phyloP scores from a whole-genome alignment of 2,329 filamentous ascomycete species.

The Aureobasidium sp. region DNA sequence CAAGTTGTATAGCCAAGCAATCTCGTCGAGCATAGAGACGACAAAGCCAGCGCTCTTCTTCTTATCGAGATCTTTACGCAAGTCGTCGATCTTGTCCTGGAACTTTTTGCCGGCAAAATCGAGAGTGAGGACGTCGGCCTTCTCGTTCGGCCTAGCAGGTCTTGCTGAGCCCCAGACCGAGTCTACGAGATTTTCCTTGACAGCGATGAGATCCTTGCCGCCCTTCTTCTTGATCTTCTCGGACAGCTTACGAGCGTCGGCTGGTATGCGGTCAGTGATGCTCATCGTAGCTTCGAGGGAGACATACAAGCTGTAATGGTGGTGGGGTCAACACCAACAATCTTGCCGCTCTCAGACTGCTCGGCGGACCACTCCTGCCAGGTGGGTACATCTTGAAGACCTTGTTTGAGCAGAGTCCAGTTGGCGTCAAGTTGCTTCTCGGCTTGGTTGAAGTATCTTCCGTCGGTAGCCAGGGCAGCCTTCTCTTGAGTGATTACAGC shows the following conservation, averaged over 20 bases:
- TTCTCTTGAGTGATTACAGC: constrained; percentile 81
- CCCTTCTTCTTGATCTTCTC: constrained; percentile 85
- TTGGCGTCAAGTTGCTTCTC: constrained; percentile 83
- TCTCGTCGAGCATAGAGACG: constrained; percentile 90
- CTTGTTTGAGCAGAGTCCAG: constrained; percentile 88
- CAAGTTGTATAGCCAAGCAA: constrained; percentile 98
- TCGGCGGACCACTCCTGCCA: constrained; percentile 95
- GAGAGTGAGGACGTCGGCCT: constrained; percentile 62
- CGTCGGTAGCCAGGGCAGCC: constrained; percentile 87
- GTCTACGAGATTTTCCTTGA: constrained; percentile 83
- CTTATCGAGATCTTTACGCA: constrained; percentile 87
- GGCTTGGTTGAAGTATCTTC: constrained; percentile 97
- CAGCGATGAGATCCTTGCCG: constrained; percentile 65
- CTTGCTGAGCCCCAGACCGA: constrained; percentile 72
- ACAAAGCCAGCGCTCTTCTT: constrained; percentile 83
- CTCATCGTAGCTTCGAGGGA: constrained; percentile 36
- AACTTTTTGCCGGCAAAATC: constrained; percentile 78
- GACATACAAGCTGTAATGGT: constrained; percentile 60
- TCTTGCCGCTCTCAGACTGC: constrained; percentile 77
- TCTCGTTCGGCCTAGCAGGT: constrained; percentile 68
- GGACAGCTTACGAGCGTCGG: constrained; percentile 65
- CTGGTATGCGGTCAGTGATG: constrained; percentile 26
- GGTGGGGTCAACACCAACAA: constrained; percentile 83
- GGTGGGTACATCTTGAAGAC: constrained; percentile 85
- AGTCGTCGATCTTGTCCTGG: constrained; percentile 71